Evolutionary conservation across 306 rosid genomes (phyloP), one percentile per base, ranked within the genome.

Genomic region (Inga laurina): DNA sequence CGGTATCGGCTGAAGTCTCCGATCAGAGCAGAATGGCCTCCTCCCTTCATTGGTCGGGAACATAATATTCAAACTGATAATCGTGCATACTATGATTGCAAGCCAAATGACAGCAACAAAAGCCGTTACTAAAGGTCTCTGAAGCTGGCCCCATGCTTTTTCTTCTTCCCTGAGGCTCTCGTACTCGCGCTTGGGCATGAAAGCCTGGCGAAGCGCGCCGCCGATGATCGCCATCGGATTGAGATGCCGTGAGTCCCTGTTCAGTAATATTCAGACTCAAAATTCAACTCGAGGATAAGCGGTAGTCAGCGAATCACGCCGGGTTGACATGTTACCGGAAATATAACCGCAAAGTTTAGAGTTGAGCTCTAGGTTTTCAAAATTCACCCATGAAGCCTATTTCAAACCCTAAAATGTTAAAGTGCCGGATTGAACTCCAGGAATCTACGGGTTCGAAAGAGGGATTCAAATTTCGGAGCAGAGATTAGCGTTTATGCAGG

Each of bases 161-260:
- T 96, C 97, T 82, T 96, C 99, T 74, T 91, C 95, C 79, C 97
- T 83, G 74, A 96, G 98, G 79, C 86, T 85, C 90, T 89, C 91
- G 82, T 94, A 96, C 90, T 94, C 97, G 77, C 85, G 97, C 89
- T 91, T 96, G 45, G 91, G 98, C 98, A 94, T 96, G 86, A 96
- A 96, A 30, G 93, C 98, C 86, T 94, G 97, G 64, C 97, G 97
- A 82, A 96, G 97, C 82, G 99, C 99, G 87, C 90, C 97, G 81
- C 97, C 91, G 73, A 96, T 90, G 27, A 92, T 87, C 82, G 86
- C 93, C 99, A 96, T 96, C n/a, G 72, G 72, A 57, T 71, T 77
- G 61, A 66, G 72, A 35, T 43, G 37, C 34, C 27, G 16, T 16
- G 59, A 56, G 81, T 59, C 67, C 80, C 51, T n/a, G 74, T 39